Evolutionary conservation across 805 yeast species (phyloP), one percentile per base, ranked within the genome.

Genomic region (Candida odintsovae): DNA sequence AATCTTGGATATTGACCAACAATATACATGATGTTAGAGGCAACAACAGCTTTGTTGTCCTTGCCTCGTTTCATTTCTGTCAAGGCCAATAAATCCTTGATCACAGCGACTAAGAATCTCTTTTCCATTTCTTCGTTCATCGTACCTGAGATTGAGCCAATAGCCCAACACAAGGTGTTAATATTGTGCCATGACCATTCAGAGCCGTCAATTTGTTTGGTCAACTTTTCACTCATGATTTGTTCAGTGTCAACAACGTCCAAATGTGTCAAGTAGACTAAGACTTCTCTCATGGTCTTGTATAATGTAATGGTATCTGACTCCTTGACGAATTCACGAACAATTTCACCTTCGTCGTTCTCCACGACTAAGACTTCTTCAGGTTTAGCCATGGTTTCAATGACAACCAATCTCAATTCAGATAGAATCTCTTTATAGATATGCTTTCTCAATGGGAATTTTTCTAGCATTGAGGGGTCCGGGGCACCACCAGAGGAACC

Each of bases 181-280:
- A 94, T 85, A 63, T 92, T 92, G 65, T 90, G 95, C 98, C 99
- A 94, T 25, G 97, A 90, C 99, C 99, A 94, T 70, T 94, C 99
- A 46, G 87, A 76, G 39, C 95, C 98, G 67, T 94, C 98, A 44
- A 92, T 82, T 71, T 94, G 99, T 59, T 86, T 80, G 15, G 94
- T 87, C 55, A 94, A 76, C 68, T 94, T 94, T 49, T 84, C 88
- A 47, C 83, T 84, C 97, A 94, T 90, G 60, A 94, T 92, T 52
- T 80, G 80, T 62, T 94, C 97, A 10, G 97, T 94, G 66, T 94
- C 96, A 50, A 83, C 78, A 38, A 94, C 97, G 65, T 94, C 94
- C 66, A 94, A 77, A 67, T 94, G 99, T 6, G 99, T 94, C 63
- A 94, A 75, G 65, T 89, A 94, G 45, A 94, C 99, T 48, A 94